Base-by-base conservation (phyloP, 257 asterid species). In the Pogostemon cablin region DNA sequence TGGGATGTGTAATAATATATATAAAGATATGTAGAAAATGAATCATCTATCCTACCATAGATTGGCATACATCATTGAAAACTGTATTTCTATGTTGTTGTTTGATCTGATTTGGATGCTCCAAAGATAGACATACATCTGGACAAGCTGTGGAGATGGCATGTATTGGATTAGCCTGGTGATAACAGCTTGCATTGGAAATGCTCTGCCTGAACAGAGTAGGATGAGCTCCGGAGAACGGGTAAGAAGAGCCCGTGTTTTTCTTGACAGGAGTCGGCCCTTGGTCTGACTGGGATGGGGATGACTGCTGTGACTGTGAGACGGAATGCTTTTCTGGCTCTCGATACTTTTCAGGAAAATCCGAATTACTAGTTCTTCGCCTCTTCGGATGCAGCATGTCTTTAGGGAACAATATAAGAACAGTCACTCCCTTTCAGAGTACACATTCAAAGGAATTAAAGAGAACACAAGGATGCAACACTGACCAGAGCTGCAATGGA, bases 221-320 rank as follows among this genome's bases (percentile, higher is more conserved):
- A 65, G 86, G 90, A 62, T 83, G 84, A 52, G 67, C 75, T 67
- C 75, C 72, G 65, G 86, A 54, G 57, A 88, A 65, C 2, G 74
- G 48, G 68, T 62, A 79, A 63, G 77, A 60, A 62, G 62, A 50
- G 58, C 71, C 50, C 4, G 52, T 62, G 76, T 47, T 65, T 74
- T 47, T 76, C 74, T 78, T 85, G 25, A 69, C 20, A 4, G 85
- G 71, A 6, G 65, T 78, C 32, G 56, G 88, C 56, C 81, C 88
- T n/a, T 81, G 88, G 64, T 88, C 97, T 2, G 95, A 87, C 53
- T 73, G 91, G 49, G 98, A 87, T 1, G 88, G 87, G 34, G 97
- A 85, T 12, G 97, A 90, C 74, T 75, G 82, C 57, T 81, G 92
- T 50, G 95, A 87, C 50, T 73, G 87, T 9, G 93, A 75, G 67